Base-by-base conservation (phyloP, 1,284 basidiomycete species). In the Sanghuangporus baumii region DNA sequence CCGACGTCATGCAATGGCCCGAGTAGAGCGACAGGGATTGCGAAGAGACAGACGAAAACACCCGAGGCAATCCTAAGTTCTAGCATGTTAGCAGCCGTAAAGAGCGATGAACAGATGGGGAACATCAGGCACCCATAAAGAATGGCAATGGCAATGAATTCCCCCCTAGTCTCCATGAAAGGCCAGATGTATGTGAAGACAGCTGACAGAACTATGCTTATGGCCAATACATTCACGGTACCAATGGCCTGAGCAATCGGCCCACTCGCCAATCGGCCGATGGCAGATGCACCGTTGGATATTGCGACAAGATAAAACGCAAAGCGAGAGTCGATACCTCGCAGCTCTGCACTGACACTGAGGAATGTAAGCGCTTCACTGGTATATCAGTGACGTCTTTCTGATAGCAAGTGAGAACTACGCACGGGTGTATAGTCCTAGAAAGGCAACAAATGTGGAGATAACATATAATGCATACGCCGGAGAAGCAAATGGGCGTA, bases 281-380 rank as follows among this genome's bases (percentile, higher is more conserved):
- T 59, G 3, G 74, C 72, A 3, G 78, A 79, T 20, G 75, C 69
- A 31, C 76, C 80, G 65, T 84, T 84, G 8, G 77, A 75, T 23
- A 84, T 79, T 52, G 79, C 75, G 40, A 82, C 75, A 4, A 83
- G 73, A 67, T 82, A 82, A 68, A 81, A 82, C 0, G 80, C 73
- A 62, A 81, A 76, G n/a, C 75, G 72, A 11, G 73, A 66, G 0
- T 75, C 71, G 5, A 82, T 66, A 3, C 80, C 80, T 26, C 73
- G 69, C 2, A 68, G 67, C 8, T 71, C 72, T 2, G 79, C 78
- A 59, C 76, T 76, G 31, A 78, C 73, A 62, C 78, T 78, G 55
- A 81, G 76, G 67, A 79, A 83, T 0, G 79, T 82, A 55, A 82
- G 69, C 6, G 79, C 79, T 79, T 63, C 26, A 31, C 26, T 4